These are phyloP conservation scores for Emydomyces testavorans DNA, from an alignment of 2,329 filamentous ascomycete genomes.

Conservation along the genomic window DNA sequence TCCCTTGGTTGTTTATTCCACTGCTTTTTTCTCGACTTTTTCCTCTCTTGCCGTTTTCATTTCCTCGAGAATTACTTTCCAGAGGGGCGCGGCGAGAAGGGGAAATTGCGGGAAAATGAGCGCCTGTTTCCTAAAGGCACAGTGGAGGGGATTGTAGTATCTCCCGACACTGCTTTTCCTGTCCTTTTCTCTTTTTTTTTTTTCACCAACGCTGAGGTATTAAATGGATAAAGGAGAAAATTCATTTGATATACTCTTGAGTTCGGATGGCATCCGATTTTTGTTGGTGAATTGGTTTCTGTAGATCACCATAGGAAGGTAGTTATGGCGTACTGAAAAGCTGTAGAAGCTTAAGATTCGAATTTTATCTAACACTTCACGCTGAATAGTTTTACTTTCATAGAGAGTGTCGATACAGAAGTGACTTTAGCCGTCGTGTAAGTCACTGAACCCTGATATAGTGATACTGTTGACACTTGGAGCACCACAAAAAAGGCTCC, in stretches of 20 bases:
- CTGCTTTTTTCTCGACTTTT: slow-evolving; percentile 4
- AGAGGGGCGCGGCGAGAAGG: not conserved
- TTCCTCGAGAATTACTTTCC: not conserved
- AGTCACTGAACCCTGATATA: no score
- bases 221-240: not conserved
- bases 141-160: slow-evolving; percentile 5
- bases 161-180: slow-evolving; percentile 1
- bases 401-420: no score
- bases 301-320: no score
- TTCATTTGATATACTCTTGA: not conserved
- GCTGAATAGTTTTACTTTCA: no score
- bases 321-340: no score
- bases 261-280: no score
- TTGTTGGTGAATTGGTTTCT: no score
- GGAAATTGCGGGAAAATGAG: slow-evolving; percentile 11
- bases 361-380: no score
- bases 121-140: slow-evolving; percentile 19
- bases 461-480: no score
- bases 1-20: slow-evolving; percentile 12
- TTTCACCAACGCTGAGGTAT: not conserved
- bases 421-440: no score
- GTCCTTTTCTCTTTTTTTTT: not conserved
- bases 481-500: no score
- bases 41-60: not conserved
- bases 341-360: no score